Evolutionary conservation across 306 rosid genomes (phyloP), one percentile per base, ranked within the genome.

Genomic region (Oemleria cerasiformis): DNA sequence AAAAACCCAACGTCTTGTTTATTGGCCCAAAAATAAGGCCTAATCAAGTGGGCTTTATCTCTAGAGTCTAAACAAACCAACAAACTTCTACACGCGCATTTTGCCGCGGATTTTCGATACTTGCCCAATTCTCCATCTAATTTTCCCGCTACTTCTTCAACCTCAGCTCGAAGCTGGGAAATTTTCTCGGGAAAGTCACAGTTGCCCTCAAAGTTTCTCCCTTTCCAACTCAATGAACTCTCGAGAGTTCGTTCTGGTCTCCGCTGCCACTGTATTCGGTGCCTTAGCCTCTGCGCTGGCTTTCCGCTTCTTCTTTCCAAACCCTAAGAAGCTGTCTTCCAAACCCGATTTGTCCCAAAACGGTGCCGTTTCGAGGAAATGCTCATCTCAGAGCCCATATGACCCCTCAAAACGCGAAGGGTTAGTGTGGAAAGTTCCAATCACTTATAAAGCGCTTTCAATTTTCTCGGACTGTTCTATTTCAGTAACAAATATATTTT

Each of bases 371-470:
- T 63, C 74, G 6, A 58, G 71, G 53, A 84, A 84, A 2, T 14
- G 43, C n/a, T 65, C 83, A 45, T 43, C 88, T 16, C 81, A 5
- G 11, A 85, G 84, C 72, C 95, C 92, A 50, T 89, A 86, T 12
- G 90, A 94, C 73, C 90, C 97, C 67, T 85, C 97, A 75, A 94
- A 87, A 79, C 89, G 98, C 50, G 39, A 78, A 58, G 90, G 86
- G 97, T 94, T 25, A 45, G 71, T 78, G 53, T 41, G 12, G 8
- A 19, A 61, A 65, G 43, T 50, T 38, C 10, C 50, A 25, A 39
- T 8, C 6, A 34, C 11, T 14, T 13, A 23, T 48, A 25, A 48
- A 48, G 14, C 55, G 12, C 25, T 21, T 23, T 15, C 19, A 1
- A 45, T 54, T 65, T 34, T 4, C 41, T 70, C 12, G 14, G 20